phyloP scores from a whole-genome alignment of 2,329 filamentous ascomycete genomes.

The Camillea tinctor region DNA sequence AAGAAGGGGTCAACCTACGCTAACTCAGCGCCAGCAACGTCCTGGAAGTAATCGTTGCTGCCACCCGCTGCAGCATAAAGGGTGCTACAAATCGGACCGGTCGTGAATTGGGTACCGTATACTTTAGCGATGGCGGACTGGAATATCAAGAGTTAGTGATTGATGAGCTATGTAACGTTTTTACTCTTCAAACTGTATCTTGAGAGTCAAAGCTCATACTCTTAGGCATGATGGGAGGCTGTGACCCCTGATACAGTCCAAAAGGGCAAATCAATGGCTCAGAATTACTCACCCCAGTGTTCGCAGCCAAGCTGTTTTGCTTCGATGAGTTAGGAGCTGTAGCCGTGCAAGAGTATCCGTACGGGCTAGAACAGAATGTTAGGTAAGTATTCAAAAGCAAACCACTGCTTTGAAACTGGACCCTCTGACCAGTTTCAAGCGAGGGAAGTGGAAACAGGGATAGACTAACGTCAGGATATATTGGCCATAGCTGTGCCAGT shows the following conservation, averaged over 20 bases:
- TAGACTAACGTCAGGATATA: constrained; percentile 26
- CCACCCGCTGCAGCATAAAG: constrained; percentile 33
- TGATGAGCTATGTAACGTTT: no score
- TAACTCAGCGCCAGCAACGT: constrained; percentile 25
- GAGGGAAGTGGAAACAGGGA: background rate
- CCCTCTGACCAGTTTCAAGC: background rate
- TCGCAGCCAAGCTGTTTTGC: constrained; percentile 37
- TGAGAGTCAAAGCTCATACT: no score
- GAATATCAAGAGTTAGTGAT: no score
- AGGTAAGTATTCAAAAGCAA: background rate
- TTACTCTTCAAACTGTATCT: no score
- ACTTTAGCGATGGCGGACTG: constrained; percentile 21
- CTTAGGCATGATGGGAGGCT: no score
- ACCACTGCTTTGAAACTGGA: background rate
- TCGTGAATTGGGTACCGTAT: constrained; percentile 34
- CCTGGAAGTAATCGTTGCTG: constrained; percentile 33
- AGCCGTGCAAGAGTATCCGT: constrained; percentile 30
- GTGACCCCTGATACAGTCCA: no score
- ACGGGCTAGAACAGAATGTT: constrained; percentile 19
- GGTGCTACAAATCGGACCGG: constrained; percentile 38
- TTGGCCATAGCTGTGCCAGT: constrained; percentile 32
- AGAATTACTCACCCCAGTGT: no score
- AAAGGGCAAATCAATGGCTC: no score
- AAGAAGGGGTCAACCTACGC: constrained; percentile 20
- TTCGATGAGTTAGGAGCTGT: constrained; percentile 22